These are phyloP conservation scores for Fraxinus anomala DNA, from an alignment of 257 asterid species.

Conservation along the genomic window DNA sequence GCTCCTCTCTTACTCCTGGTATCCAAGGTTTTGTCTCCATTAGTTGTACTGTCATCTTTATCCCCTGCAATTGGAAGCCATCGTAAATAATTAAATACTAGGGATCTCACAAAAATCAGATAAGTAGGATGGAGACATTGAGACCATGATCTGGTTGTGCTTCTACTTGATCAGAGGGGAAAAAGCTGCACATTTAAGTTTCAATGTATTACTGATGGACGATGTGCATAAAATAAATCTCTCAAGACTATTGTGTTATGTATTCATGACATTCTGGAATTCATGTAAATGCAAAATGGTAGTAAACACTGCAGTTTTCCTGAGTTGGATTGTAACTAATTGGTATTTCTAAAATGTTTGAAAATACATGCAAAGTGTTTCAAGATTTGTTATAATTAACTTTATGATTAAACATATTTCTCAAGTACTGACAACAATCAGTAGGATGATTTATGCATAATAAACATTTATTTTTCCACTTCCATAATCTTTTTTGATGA, in stretches of 20 bases:
- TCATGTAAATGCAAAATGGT: neutral
- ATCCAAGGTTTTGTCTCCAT: neutral
- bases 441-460: neutral
- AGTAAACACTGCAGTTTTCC: neutral
- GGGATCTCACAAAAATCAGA: neutral
- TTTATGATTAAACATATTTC: neutral
- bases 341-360: neutral
- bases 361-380: neutral
- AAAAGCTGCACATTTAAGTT: conserved; percentile 3
- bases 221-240: neutral
- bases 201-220: neutral
- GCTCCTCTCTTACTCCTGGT: neutral
- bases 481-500: conserved; percentile 14
- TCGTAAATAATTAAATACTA: neutral
- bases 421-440: neutral
- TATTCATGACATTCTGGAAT: neutral
- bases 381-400: neutral
- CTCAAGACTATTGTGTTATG: neutral
- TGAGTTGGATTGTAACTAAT: neutral
- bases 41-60: neutral
- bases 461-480: neutral
- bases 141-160: neutral
- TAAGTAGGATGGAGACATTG: neutral
- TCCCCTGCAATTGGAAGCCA: neutral
- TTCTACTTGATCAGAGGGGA: neutral